Evolutionary conservation across 495 filamentous ascomycete species (phyloP), one percentile per base, ranked within the genome.

Genomic region (Chaetomidium leptoderma): DNA sequence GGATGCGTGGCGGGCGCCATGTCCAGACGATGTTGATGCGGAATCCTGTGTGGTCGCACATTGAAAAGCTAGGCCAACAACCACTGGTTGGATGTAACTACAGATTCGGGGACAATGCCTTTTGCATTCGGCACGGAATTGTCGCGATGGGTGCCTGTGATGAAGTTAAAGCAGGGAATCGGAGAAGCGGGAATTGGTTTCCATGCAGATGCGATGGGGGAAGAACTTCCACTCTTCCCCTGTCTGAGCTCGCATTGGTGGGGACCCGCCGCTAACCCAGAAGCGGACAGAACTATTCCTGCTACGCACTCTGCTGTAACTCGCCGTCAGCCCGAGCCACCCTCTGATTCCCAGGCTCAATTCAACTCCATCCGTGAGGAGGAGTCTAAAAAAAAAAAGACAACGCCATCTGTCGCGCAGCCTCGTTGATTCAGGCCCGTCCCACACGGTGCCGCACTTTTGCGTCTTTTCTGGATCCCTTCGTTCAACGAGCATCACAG

Each of bases 351-450:
- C n/a, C 49, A 48, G 55, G 55, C 55, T 51, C 59, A 61, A 61
- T 61, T 57, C 59, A 60, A 49, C 44, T 50, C 59, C 53, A 55
- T 55, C 46, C 52, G 58, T 51, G 47, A 51, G 21, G 43, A 46
- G 35, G 26, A 42, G 21, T 40, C 36, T n/a, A 33, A 49, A 46
- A 56, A 55, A 61, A 55, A 56, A 60, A 44, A 48, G 44, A 37
- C 42, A 51, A 40, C 46, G 54, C 39, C 36, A 50, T 45, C 26
- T 14, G 27, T 36, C 26, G 26, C 29, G 42, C 49, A 35, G 46
- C 53, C 43, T 62, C 24, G n/a, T 49, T 8, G 29, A 47, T 42
- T 29, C 37, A 60, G 29, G 57, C 44, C 52, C 53, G 44, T 37
- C 14, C 51, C 24, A 45, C 60, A 53, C 51, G 48, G 53, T 24